Evolutionary conservation across 164 flowering plant species (phyloP), one percentile per base, ranked within the genome.

Genomic region (Vitis labrusca): DNA sequence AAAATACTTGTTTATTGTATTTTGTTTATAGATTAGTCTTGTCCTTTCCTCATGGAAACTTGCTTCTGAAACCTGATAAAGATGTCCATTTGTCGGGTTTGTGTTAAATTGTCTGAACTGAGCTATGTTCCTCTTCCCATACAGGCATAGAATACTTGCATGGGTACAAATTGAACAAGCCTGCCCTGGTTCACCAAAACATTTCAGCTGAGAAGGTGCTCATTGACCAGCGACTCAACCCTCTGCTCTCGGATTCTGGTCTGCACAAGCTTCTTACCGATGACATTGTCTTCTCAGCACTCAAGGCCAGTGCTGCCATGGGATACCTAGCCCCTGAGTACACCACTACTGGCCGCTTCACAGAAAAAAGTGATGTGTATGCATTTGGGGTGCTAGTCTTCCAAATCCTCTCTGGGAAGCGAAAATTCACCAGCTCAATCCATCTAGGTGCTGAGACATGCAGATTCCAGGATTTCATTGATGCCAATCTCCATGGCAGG

Each of bases 251-350:
- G 0, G 85, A 82, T 65, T 84, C 87, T 9, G 82, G 88, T 44
- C 71, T 87, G 9, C 84, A 81, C 73, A 85, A 78, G 70, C 86
- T 87, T 57, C 85, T 87, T 10, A 79, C 88, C 0, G 70, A 84
- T 58, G 91, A 87, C 56, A 69, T 79, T 3, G 83, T 87, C 64
- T 87, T 79, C 77, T 82, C 89, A 3, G 69, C 81, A 7, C 82
- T 85, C 66, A 87, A 87, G 64, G 73, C 81, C 66, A 79, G 84
- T 59, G 91, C 91, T 49, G 89, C 88, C 10, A 85, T 78, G 89
- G 91, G 91, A 10, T 87, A 87, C 64, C 77, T 87, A 17, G 89
- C 91, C 7, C 91, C 89, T 0, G 91, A 87, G 65, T 87, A 87
- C 73, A 65, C 83, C 5, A 82, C 65, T 11, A 87, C 88, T 1